Base-by-base conservation (phyloP, 495 filamentous ascomycete species). In the Penicillium daleae region DNA sequence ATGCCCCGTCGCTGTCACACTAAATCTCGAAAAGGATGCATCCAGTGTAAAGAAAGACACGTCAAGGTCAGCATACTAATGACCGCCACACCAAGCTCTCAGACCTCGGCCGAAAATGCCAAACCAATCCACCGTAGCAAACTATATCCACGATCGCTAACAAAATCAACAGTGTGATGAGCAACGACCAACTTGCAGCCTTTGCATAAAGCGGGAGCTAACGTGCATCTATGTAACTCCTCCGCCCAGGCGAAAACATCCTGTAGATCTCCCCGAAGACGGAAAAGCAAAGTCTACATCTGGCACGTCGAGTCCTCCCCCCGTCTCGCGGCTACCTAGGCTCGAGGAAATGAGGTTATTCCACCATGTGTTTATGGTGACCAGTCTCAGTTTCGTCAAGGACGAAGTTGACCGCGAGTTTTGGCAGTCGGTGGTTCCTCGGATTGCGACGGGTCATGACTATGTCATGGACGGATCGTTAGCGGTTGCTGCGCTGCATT, bases 1-100 rank as follows among this genome's bases (percentile, higher is more conserved):
- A 64, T 61, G 57, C 63, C 63, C 59, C 63, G 63, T 21, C 63
- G 63, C 15, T 65, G 57, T 54, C 63, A 65, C 33, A 61, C 63
- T 15, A 65, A 65, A 32, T 61, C 63, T 9, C 37, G 63, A 35
- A 53, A 59, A 44, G 63, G 57, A 8, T 65, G 63, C 46, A 37
- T 65, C 8, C 57, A 57, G 54, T 65, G 63, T 37, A 65, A 65
- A 61, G 46, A 65, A 27, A 22, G 63, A 22, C 63, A 57, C 31
- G 58, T 65, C 53, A 65, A 65, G 58, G 57, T 65, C 21, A 61
- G 63, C 19, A 37, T 22, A 52, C 24, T 19, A n/a, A 12, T 19
- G 9, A 21, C 9, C 42, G 42, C 21, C 21, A 24, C 52, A 37
- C n/a, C n/a, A n/a, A n/a, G n/a, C n/a, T n/a, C 42, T 22, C 42